A percentile compares a stretch with the other conserved stretches of the same genome.
Evolutionary conservation across 306 rosid genomes (phyloP).

Genomic region (Mucuna pruriens): DNA sequence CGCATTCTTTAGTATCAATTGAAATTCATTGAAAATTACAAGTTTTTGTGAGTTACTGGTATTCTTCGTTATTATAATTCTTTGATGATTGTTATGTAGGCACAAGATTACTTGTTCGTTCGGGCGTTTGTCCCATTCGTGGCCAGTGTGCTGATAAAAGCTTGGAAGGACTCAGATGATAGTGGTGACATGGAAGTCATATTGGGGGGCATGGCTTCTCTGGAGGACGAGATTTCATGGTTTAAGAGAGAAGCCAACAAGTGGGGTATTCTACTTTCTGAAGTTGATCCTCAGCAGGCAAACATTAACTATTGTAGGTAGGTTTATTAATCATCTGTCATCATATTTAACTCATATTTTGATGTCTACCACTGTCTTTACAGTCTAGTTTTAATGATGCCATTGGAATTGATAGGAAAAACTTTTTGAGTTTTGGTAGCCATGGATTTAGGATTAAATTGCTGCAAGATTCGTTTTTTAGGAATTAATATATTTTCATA

Average conservation of each 20-base stretch:
- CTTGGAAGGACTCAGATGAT: constrained; percentile 68
- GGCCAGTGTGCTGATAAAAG: constrained; percentile 67
- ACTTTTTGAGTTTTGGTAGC: not conserved
- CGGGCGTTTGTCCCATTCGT: constrained; percentile 71
- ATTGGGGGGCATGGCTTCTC: constrained; percentile 62
- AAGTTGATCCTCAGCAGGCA: constrained; percentile 56
- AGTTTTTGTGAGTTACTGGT: too few relatives aligned
- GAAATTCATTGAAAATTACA: not conserved
- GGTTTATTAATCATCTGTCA: not conserved
- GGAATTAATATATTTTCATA: too few relatives aligned
- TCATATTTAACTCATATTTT: not conserved
- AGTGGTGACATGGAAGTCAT: constrained; percentile 63
- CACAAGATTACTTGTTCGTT: constrained; percentile 79
- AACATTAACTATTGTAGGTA: constrained; percentile 66
- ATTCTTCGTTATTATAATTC: not conserved
- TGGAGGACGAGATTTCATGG: constrained; percentile 76
- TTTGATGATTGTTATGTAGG: constrained; percentile 46
- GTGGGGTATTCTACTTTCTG: constrained; percentile 58
- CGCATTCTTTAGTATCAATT: too few relatives aligned
- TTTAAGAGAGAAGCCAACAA: constrained; percentile 70
- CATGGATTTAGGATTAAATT: not conserved
- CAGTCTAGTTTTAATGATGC: not conserved
- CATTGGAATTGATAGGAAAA: not conserved
- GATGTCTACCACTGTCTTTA: not conserved
- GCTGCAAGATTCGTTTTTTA: not conserved